Base-by-base conservation (phyloP, 2,329 filamentous ascomycete genomes). In the Xylaria polymorpha region DNA sequence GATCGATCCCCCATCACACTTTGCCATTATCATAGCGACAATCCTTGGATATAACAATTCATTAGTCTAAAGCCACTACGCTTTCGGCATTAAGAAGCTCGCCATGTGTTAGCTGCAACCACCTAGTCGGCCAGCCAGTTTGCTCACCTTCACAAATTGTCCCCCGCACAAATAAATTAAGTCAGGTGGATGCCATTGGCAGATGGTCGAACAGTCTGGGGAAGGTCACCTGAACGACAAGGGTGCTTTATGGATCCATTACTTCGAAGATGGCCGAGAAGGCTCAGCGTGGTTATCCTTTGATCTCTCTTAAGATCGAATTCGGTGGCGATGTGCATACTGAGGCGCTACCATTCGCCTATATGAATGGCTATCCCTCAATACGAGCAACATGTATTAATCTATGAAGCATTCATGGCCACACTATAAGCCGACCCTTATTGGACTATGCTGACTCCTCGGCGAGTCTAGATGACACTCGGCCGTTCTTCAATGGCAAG, bases 281-380 rank as follows among this genome's bases (percentile, higher is more conserved):
- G 66, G 71, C 66, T 56, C 68, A 56, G 63, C 62, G 56, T 37
- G 59, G 67, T 69, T 68, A 68, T 66, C 67, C 46, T 72, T 61
- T 60, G 64, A 65, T 59, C 41, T 57, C 64, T 63, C 66, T 57
- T 37, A 69, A 48, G 50, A 44, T 70, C 69, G 58, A 72, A 72
- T 69, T 61, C 41, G 66, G 71, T 58, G 66, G 53, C 55, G 70
- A 74, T 76, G 68, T 61, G 71, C 74, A 72, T 61, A 67, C 66
- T 64, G 63, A 72, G 67, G 69, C 71, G 65, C 59, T 68, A 71
- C 55, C 61, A 61, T 73, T 68, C 62, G 67, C 71, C 66, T 71
- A 67, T 67, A 32, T 71, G 43, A 43, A 48, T 58, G 53, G 61
- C 56, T 35, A 41, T 68, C 53, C 62, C 69, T 68, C 46, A 59